Conservation (phyloP, 2,329 filamentous ascomycete genomes). For the Helotiales sp. region DNA sequence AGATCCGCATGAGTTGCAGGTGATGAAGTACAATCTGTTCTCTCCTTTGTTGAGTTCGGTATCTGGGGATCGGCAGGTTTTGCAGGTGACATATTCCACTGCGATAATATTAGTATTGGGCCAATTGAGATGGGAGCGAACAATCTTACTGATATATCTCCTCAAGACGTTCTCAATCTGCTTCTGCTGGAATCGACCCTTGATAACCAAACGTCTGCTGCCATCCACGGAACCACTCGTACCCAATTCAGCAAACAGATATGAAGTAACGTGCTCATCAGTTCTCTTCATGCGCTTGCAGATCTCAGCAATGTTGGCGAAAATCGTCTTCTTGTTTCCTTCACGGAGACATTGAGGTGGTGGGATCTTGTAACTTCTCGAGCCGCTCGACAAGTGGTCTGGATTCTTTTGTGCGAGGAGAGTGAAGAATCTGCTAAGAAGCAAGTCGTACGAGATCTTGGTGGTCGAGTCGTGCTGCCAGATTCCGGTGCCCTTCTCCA, state of each 20-base stretch:
- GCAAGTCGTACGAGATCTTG: constrained; percentile 77
- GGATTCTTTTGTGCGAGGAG: constrained; percentile 95
- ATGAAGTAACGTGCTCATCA: constrained; percentile 95
- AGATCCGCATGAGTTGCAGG: constrained; percentile 84
- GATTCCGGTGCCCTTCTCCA: constrained; percentile 38
- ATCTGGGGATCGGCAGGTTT: constrained; percentile 93
- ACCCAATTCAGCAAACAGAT: constrained; percentile 97
- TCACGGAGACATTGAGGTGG: constrained; percentile 98
- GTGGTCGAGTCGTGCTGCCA: constrained; percentile 38
- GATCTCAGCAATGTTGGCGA: constrained; percentile 98
- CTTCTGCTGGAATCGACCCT: constrained; percentile 99
- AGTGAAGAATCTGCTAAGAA: constrained; percentile 91
- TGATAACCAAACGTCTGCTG: constrained; percentile 91
- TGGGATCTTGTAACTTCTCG: constrained; percentile 98
- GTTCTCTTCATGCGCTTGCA: constrained; percentile 99
- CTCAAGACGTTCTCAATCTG: constrained; percentile 97
- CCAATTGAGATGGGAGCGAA: constrained; percentile 32
- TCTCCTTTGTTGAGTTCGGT: constrained; percentile 98
- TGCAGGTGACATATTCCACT: constrained; percentile 97
- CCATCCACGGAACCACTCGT: constrained; percentile 95
- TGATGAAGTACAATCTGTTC: constrained; percentile 98
- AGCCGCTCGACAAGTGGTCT: constrained; percentile 84
- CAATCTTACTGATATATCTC: constrained; percentile 82
- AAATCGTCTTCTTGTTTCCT: constrained; percentile 99
- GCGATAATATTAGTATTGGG: constrained; percentile 25